These are phyloP conservation scores for Tephrocybe sp. DNA, from an alignment of 768 basidiomycete genomes.

Conservation along the genomic window DNA sequence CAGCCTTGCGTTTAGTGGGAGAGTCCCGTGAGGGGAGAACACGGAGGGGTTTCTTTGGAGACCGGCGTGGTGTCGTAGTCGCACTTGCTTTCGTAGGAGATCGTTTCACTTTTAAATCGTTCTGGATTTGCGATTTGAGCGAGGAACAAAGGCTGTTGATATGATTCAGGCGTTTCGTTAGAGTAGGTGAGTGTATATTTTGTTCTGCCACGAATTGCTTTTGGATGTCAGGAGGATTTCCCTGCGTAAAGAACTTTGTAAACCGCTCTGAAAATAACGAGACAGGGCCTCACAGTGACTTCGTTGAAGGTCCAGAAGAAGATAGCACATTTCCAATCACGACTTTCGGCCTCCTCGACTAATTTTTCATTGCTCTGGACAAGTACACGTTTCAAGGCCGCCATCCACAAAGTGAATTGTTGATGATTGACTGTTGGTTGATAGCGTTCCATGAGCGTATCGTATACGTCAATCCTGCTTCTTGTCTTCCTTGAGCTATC, in stretches of 20 bases:
- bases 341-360: constrained; percentile 15
- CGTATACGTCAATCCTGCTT: constrained; percentile 9
- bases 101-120: constrained; percentile 16
- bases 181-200: constrained; percentile 18
- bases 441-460: constrained; percentile 7
- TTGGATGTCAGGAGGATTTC: constrained; percentile 8
- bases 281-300: constrained; percentile 29
- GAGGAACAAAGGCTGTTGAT: constrained; percentile 22
- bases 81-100: constrained; percentile 19
- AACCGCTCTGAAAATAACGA: background rate
- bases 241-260: constrained; percentile 1
- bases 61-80: constrained; percentile 17
- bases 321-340: constrained; percentile 32
- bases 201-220: constrained; percentile 23
- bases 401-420: constrained; percentile 28
- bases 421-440: constrained; percentile 5
- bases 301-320: constrained; percentile 46
- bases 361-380: constrained; percentile 20
- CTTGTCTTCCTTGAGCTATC: constrained; percentile 12
- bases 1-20: constrained; percentile 34
- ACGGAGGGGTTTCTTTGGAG: constrained; percentile 22
- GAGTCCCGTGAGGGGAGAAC: constrained; percentile 34
- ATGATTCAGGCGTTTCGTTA: constrained; percentile 18
- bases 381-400: constrained; percentile 30
- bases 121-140: constrained; percentile 18